Conservation (phyloP, 306 rosid species). For the Malus fusca region DNA sequence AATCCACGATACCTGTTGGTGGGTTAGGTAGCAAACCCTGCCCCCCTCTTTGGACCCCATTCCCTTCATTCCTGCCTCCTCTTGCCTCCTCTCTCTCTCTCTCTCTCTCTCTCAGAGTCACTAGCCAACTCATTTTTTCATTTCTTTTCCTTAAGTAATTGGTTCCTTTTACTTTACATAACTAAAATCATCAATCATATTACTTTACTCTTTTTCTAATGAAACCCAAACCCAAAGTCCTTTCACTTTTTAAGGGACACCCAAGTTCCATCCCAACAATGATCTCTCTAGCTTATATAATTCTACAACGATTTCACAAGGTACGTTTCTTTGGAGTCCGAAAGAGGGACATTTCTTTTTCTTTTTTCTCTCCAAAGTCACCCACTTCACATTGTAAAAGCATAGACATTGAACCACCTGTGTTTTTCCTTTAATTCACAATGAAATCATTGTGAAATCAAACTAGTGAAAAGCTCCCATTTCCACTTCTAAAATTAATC, state of each 20-base stretch:
- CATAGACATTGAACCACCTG: slow-evolving; percentile 23
- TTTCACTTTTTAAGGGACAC: not conserved
- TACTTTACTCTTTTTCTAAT: not conserved
- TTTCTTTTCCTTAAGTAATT: slow-evolving; percentile 41
- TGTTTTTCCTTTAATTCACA: slow-evolving; percentile 20
- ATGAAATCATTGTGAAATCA: slow-evolving; percentile 18
- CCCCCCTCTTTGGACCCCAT: slow-evolving; percentile 92
- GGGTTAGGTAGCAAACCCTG: slow-evolving; percentile 99
- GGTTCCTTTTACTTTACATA: not conserved
- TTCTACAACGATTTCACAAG: not conserved
- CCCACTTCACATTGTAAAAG: slow-evolving; percentile 25
- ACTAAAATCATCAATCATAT: not conserved
- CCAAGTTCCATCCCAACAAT: not conserved
- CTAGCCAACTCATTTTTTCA: slow-evolving; percentile 53
- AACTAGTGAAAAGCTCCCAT: slow-evolving; percentile 18
- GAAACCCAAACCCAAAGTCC: not conserved
- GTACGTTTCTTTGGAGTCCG: not conserved
- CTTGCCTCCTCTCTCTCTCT: not conserved
- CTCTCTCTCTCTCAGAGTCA: not conserved
- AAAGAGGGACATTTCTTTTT: not conserved
- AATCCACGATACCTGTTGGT: slow-evolving; percentile 94
- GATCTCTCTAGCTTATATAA: not conserved
- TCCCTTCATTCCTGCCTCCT: slow-evolving; percentile 59
- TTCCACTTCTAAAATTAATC: slow-evolving; percentile 25
- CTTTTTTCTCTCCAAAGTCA: slow-evolving; percentile 17